These are phyloP conservation scores for Xylaria polymorpha DNA, from an alignment of 2,329 filamentous ascomycete genomes.

Conservation along the genomic window DNA sequence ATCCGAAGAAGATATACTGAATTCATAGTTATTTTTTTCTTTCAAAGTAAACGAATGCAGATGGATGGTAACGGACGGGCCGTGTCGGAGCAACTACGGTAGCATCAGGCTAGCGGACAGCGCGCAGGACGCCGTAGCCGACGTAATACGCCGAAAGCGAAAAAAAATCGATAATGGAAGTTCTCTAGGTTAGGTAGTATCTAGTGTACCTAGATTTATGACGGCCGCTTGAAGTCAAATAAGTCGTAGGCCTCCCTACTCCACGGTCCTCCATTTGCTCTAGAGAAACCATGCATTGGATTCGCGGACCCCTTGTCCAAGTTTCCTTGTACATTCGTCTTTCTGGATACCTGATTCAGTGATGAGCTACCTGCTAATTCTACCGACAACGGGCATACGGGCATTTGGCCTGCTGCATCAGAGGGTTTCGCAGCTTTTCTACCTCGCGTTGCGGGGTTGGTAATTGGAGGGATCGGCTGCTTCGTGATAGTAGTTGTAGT, in stretches of 20 bases:
- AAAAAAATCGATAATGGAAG: background rate
- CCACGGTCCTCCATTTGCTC: constrained; percentile 72
- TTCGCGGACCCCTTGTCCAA: constrained; percentile 30
- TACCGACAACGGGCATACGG: constrained; percentile 51
- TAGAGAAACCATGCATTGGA: constrained; percentile 58
- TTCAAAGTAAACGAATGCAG: background rate
- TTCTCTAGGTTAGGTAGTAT: constrained; percentile 1
- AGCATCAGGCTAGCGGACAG: background rate
- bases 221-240: constrained; percentile 69
- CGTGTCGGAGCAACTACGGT: background rate
- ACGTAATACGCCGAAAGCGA: background rate
- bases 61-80: too few relatives aligned
- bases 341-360: constrained; percentile 27
- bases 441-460: constrained; percentile 58
- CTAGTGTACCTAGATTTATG: constrained; percentile 29
- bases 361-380: constrained; percentile 31
- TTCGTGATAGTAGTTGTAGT: constrained; percentile 20
- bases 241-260: constrained; percentile 75
- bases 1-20: background rate
- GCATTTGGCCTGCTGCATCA: constrained; percentile 62
- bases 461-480: constrained; percentile 14
- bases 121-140: background rate
- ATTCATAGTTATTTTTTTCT: background rate
- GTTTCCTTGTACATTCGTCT: constrained; percentile 21
- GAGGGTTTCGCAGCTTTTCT: constrained; percentile 64